These are phyloP conservation scores for Danielia reshetovae DNA, from an alignment of 805 yeast genomes.

Conservation along the genomic window DNA sequence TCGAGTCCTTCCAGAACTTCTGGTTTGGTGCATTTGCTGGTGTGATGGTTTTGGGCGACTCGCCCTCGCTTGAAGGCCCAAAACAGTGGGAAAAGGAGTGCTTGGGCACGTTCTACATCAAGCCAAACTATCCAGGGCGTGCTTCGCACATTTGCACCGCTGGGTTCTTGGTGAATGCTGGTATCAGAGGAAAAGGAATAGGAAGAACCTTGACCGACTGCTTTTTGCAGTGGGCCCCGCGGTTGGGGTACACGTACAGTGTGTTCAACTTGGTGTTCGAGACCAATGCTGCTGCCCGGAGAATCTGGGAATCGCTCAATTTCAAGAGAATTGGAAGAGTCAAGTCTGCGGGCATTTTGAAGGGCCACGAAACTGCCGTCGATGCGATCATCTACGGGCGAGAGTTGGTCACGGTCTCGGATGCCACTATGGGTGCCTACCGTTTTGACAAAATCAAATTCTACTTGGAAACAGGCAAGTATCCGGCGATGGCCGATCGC, in stretches of 20 bases:
- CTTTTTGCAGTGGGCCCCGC: constrained; percentile 86
- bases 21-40: constrained; percentile 91
- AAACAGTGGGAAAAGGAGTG: constrained; percentile 92
- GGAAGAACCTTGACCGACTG: constrained; percentile 84
- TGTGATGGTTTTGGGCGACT: constrained; percentile 74
- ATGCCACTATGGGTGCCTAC: constrained; percentile 47
- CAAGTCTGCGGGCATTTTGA: constrained; percentile 83
- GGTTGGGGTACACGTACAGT: constrained; percentile 79
- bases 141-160: constrained; percentile 92
- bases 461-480: constrained; percentile 78
- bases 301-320: constrained; percentile 69
- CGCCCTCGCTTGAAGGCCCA: constrained; percentile 40
- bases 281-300: constrained; percentile 77
- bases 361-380: constrained; percentile 79
- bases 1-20: constrained; percentile 72
- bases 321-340: constrained; percentile 78
- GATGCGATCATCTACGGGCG: constrained; percentile 85
- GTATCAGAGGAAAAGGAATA: constrained; percentile 87
- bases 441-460: constrained; percentile 74
- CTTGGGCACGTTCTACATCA: constrained; percentile 79
- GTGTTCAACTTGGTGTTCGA: constrained; percentile 86
- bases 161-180: constrained; percentile 84
- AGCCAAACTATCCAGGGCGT: constrained; percentile 90
- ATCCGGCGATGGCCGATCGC: constrained; percentile 79
- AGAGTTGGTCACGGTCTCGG: constrained; percentile 58